Conservation (phyloP, 805 yeast species). For the Myxozyma nipponensis region DNA sequence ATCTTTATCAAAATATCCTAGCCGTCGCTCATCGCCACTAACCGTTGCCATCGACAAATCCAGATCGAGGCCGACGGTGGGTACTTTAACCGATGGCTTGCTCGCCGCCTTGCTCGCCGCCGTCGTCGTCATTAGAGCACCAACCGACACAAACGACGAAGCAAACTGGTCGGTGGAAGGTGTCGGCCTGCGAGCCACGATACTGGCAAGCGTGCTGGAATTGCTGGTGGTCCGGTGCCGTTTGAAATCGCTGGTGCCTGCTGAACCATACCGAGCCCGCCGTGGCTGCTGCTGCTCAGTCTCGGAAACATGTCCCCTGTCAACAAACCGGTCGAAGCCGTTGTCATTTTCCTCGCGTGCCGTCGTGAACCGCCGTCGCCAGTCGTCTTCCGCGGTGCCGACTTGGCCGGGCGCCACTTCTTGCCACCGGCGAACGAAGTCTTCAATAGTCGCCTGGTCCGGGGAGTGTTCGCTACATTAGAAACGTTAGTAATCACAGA, state of each 20-base stretch:
- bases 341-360: no score
- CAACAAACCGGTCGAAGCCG: neutral
- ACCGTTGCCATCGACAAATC: neutral
- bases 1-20: neutral
- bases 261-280: no score
- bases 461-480: neutral
- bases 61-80: neutral
- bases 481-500: neutral
- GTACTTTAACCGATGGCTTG: neutral
- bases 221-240: neutral
- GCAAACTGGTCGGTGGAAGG: neutral
- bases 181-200: neutral
- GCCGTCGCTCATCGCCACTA: neutral
- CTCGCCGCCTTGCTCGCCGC: neutral
- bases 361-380: no score
- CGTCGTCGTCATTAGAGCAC: neutral
- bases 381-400: neutral
- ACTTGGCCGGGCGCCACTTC: conserved; percentile 2
- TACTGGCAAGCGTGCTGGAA: neutral
- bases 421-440: conserved; percentile 1
- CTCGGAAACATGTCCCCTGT: no score
- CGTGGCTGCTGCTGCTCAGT: no score
- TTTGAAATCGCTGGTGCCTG: no score
- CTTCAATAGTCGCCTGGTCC: neutral
- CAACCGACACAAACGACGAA: conserved; percentile 8